Percentiles rank a stretch among this genome's conserved stretches.
These are phyloP conservation scores for Fusarium virguliforme DNA, from an alignment of 2,329 filamentous ascomycete genomes.

Conservation along the genomic window DNA sequence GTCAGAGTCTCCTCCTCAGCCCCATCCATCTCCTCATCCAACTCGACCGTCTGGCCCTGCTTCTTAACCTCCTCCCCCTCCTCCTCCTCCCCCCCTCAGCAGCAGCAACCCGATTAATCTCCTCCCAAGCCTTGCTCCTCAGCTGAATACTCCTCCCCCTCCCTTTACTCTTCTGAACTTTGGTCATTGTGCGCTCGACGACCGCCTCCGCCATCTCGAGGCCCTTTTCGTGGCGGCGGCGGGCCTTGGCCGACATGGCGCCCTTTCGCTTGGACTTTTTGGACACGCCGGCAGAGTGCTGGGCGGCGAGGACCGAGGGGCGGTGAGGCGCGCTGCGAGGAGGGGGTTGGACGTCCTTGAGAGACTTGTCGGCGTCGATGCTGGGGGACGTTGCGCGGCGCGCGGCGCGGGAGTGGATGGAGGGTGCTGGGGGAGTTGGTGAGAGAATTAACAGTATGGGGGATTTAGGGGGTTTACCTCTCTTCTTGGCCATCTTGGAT, in stretches of 20 bases:
- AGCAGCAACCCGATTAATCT: slow-evolving; percentile 65
- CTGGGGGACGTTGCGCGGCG: slow-evolving; percentile 80
- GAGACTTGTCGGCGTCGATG: slow-evolving; percentile 80
- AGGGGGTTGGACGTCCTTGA: slow-evolving; percentile 73
- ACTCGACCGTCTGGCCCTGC: slow-evolving; percentile 50
- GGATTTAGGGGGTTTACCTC: slow-evolving; percentile 38
- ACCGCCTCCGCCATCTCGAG: slow-evolving; percentile 74
- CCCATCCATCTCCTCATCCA: slow-evolving; percentile 58
- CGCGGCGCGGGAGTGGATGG: slow-evolving; percentile 81
- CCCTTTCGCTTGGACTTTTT: slow-evolving; percentile 76
- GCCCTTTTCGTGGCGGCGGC: slow-evolving; percentile 70
- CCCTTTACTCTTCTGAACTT: slow-evolving; percentile 70
- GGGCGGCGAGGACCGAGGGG: slow-evolving; percentile 79
- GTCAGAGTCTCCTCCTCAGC: slow-evolving; percentile 28
- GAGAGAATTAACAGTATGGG: too few relatives aligned
- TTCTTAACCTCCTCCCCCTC: slow-evolving; percentile 46
- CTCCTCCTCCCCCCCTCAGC: slow-evolving; percentile 42
- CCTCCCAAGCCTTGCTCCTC: slow-evolving; percentile 71
- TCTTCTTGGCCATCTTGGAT: slow-evolving; percentile 55
- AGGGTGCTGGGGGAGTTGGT: slow-evolving; percentile 65
- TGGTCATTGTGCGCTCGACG: slow-evolving; percentile 71
- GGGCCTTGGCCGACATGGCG: slow-evolving; percentile 70
- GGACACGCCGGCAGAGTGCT: slow-evolving; percentile 76
- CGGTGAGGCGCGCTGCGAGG: slow-evolving; percentile 60
- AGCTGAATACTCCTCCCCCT: slow-evolving; percentile 64